A percentile compares a stretch with the other conserved stretches of the same genome.
Conservation (phyloP, 2,329 filamentous ascomycete species). For the Intubia oerlemansii region DNA sequence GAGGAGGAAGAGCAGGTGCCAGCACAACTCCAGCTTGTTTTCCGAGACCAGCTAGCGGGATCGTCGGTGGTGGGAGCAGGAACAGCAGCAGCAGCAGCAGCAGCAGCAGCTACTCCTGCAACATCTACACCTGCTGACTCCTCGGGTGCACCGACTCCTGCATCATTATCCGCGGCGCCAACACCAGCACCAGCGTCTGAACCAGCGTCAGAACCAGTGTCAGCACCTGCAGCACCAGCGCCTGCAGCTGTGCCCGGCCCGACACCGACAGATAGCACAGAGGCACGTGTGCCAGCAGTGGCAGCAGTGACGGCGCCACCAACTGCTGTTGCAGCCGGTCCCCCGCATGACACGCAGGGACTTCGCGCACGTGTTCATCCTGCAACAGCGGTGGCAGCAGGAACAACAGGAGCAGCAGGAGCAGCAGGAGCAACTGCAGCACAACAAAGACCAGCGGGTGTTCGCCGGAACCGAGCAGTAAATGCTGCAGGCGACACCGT, state of each 20-base stretch:
- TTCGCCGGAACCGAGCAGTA: no score
- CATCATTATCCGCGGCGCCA: no score
- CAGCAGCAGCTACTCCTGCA: no score
- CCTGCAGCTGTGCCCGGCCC: no score
- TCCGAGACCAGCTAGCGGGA: constrained; percentile 47
- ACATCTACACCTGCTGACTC: no score
- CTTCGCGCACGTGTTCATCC: no score
- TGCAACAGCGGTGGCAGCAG: not conserved
- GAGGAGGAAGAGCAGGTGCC: constrained; percentile 15
- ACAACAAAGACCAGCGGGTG: no score
- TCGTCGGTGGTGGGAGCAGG: constrained; percentile 13
- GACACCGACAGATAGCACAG: constrained; percentile 1
- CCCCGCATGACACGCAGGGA: constrained; percentile 1
- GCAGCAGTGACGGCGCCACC: constrained; percentile 6
- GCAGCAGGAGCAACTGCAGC: constrained; percentile 9
- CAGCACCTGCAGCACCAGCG: constrained; percentile 5
- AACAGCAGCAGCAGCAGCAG: not conserved
- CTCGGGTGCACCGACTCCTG: no score
- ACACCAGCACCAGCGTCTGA: not conserved
- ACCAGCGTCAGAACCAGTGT: constrained; percentile 4
- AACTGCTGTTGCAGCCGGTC: constrained; percentile 10
- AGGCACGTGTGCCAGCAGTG: not conserved
- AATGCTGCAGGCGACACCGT: not conserved
- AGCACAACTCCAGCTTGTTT: constrained; percentile 41
- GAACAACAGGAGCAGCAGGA: constrained; percentile 9